Conservation (phyloP, 2,329 filamentous ascomycete species). For the Penicillium italicum region DNA sequence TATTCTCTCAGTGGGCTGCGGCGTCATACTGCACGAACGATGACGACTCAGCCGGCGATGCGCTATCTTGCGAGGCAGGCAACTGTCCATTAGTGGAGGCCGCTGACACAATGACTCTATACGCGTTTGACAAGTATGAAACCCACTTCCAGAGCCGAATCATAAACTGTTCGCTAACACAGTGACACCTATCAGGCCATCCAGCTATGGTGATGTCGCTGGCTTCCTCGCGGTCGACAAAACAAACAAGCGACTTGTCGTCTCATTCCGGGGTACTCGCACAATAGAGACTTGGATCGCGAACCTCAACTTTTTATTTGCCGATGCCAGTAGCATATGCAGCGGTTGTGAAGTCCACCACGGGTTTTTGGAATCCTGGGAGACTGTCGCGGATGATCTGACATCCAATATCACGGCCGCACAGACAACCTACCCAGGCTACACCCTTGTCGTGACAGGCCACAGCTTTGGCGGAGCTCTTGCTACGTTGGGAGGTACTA, state of each 20-base stretch:
- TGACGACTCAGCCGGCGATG: conserved; percentile 44
- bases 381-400: conserved; percentile 35
- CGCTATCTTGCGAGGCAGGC: conserved; percentile 44
- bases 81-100: conserved; percentile 50
- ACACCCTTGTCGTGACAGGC: conserved; percentile 47
- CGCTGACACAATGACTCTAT: conserved; percentile 45
- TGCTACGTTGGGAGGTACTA: conserved; percentile 47
- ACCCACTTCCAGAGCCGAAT: too few species aligned
- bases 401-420: conserved; percentile 37
- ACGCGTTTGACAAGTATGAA: conserved; percentile 49
- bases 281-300: conserved; percentile 34
- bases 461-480: conserved; percentile 53
- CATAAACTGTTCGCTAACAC: not conserved
- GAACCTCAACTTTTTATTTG: conserved; percentile 29
- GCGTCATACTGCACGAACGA: conserved; percentile 53
- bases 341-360: conserved; percentile 41
- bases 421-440: conserved; percentile 35
- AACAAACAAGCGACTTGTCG: conserved; percentile 40
- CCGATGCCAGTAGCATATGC: conserved; percentile 41
- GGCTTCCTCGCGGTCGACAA: conserved; percentile 48
- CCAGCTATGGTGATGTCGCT: conserved; percentile 41
- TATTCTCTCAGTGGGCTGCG: conserved; percentile 53
- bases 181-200: conserved; percentile 9
- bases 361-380: conserved; percentile 51
- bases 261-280: conserved; percentile 37